Evolutionary conservation across 1,284 basidiomycete species (phyloP).

Genomic region (Somion occarium): DNA sequence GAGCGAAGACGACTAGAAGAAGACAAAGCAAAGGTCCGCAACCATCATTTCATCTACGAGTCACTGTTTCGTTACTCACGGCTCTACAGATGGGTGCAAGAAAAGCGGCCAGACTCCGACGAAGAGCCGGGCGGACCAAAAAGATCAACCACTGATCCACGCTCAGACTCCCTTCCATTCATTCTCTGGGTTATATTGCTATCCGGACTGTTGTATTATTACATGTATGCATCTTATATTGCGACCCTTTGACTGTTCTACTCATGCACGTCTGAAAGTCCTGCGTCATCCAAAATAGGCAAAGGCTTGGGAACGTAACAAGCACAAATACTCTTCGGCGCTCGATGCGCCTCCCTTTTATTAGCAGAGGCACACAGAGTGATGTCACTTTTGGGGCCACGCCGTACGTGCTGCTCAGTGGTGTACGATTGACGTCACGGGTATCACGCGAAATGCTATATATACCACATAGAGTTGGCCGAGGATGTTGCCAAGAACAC

Average conservation of each 20-base stretch:
- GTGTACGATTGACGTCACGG: too few relatives aligned
- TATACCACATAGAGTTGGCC: too few relatives aligned
- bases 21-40: conserved; percentile 61
- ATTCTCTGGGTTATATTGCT: conserved; percentile 1
- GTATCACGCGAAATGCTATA: too few relatives aligned
- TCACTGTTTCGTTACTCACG: not conserved
- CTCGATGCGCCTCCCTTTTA: too few relatives aligned
- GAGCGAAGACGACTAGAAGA: conserved; percentile 68
- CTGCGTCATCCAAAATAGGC: conserved; percentile 3
- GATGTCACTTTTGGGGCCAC: too few relatives aligned
- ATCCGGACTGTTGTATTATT: not conserved
- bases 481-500: too few relatives aligned
- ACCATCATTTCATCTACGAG: not conserved
- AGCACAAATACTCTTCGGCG: conserved; percentile 7
- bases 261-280: not conserved
- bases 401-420: too few relatives aligned
- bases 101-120: conserved; percentile 65
- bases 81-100: conserved; percentile 66
- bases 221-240: not conserved
- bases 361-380: too few relatives aligned
- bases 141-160: conserved; percentile 62
- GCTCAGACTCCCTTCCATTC: not conserved
- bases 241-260: not conserved
- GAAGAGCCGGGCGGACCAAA: conserved; percentile 68
- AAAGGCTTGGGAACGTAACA: conserved; percentile 11